Conservation (phyloP, 495 filamentous ascomycete genomes). For the Parathielavia hyrcaniae region DNA sequence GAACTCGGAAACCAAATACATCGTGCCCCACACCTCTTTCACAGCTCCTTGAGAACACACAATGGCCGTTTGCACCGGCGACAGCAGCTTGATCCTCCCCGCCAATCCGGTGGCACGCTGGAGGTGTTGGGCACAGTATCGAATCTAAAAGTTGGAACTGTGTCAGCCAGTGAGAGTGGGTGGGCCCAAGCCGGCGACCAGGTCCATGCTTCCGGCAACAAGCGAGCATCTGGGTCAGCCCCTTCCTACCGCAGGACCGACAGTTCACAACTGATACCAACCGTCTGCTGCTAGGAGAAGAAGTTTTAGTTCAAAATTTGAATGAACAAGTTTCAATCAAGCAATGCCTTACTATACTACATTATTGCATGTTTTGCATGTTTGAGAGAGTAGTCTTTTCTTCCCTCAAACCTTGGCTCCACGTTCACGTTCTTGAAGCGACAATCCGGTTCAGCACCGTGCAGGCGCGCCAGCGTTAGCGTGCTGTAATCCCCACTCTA, state of each 20-base stretch:
- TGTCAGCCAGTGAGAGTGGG: conserved; percentile 3
- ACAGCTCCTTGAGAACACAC: not conserved
- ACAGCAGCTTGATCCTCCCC: conserved; percentile 10
- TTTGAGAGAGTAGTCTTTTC: too few species aligned
- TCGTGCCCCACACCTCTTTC: conserved; percentile 4
- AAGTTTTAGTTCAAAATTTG: too few species aligned
- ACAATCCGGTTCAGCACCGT: conserved; percentile 26
- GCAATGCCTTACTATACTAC: too few species aligned
- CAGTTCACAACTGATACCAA: too few species aligned
- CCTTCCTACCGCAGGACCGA: too few species aligned
- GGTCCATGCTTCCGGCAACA: not conserved
- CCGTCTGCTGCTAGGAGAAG: too few species aligned
- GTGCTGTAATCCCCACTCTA: conserved; percentile 24
- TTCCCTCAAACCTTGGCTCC: too few species aligned
- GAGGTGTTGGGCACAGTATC: not conserved
- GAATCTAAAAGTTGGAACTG: not conserved
- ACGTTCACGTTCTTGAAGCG: not conserved
- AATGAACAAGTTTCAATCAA: too few species aligned
- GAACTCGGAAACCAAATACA: not conserved
- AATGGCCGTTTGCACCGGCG: conserved; percentile 9
- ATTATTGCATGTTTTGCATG: too few species aligned
- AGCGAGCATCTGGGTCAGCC: not conserved
- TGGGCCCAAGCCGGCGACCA: not conserved
- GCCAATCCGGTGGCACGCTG: conserved; percentile 18
- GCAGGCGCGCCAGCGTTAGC: conserved; percentile 22